Evolutionary conservation across 2,329 filamentous ascomycete genomes (phyloP).

Genomic region (Phaeoacremonium minimum): DNA sequence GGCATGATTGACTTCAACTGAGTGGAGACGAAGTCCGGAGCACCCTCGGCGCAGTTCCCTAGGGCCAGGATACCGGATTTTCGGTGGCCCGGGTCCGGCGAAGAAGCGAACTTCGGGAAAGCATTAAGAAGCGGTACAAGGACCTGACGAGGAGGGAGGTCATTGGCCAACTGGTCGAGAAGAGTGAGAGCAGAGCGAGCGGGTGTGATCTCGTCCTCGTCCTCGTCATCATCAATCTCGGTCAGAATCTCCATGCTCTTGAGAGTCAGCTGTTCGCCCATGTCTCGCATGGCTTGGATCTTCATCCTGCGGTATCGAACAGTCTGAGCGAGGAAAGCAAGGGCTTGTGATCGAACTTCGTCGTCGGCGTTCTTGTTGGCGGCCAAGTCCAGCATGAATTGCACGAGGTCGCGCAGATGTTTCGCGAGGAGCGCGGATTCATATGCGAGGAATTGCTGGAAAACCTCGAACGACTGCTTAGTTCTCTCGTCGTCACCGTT

Average conservation of each 20-base stretch:
- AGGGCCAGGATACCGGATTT: conserved; percentile 89
- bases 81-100: conserved; percentile 70
- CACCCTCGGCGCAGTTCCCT: conserved; percentile 92
- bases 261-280: conserved; percentile 82
- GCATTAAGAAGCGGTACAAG: conserved; percentile 87
- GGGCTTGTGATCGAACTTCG: conserved; percentile 81
- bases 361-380: conserved; percentile 74
- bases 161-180: conserved; percentile 83
- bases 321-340: conserved; percentile 90
- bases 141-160: conserved; percentile 88
- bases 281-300: conserved; percentile 79
- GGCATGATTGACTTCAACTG: conserved; percentile 86
- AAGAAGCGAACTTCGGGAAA: conserved; percentile 76
- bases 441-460: conserved; percentile 90
- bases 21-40: conserved; percentile 93
- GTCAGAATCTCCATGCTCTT: conserved; percentile 87
- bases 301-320: conserved; percentile 93
- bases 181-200: conserved; percentile 80
- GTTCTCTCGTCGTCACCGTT: conserved; percentile 80
- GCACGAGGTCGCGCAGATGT: conserved; percentile 85
- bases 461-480: conserved; percentile 90
- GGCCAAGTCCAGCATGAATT: conserved; percentile 89
- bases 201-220: conserved; percentile 83
- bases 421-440: conserved; percentile 78
- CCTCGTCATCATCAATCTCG: conserved; percentile 75